A percentile compares a stretch with the other conserved stretches of the same genome.
Conservation (phyloP, 73 alveolate species). For the Paramecium caudatum region DNA sequence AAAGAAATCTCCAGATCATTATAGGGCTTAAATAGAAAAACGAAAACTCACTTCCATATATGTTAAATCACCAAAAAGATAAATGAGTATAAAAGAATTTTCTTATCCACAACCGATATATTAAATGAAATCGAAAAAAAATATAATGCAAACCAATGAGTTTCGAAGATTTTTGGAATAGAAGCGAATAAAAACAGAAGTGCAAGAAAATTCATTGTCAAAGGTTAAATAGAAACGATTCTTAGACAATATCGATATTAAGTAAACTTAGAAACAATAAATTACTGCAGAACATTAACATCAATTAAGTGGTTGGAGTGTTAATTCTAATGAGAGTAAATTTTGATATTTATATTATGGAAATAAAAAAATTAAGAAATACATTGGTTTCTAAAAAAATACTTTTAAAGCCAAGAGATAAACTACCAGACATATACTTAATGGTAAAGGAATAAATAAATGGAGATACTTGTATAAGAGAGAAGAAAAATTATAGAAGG, state of each 20-base stretch:
- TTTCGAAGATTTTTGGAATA: background rate
- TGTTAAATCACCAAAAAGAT: background rate
- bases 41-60: background rate
- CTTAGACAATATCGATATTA: too few relatives aligned
- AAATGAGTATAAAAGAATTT: background rate
- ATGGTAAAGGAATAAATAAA: too few relatives aligned
- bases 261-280: too few relatives aligned
- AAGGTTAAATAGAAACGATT: too few relatives aligned
- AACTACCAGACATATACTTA: too few relatives aligned
- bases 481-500: too few relatives aligned
- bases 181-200: background rate
- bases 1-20: conserved; percentile 24
- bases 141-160: background rate
- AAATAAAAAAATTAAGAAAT: too few relatives aligned
- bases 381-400: too few relatives aligned
- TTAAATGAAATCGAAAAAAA: too few relatives aligned
- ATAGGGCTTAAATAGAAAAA: background rate
- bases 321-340: background rate
- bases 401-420: too few relatives aligned
- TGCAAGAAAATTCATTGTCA: too few relatives aligned
- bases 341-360: background rate
- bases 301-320: background rate
- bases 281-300: background rate
- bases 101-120: conserved; percentile 18
- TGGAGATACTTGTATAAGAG: too few relatives aligned